Evolutionary conservation across 192 early-diverging fungal species (phyloP).

Genomic region (Gamsiella multidivaricata): DNA sequence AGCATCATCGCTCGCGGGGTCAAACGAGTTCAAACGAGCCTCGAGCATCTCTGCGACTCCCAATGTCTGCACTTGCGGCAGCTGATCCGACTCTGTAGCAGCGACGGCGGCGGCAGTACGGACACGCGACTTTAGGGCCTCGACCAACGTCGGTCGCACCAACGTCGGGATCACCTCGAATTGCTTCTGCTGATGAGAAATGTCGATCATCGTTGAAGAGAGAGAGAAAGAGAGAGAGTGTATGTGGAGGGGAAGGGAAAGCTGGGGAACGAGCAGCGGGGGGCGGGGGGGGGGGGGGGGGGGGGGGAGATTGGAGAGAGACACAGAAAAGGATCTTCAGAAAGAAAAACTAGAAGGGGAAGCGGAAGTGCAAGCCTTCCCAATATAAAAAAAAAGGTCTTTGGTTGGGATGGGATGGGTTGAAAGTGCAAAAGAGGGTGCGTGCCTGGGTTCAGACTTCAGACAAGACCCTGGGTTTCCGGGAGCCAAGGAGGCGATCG

Average conservation of each 20-base stretch:
- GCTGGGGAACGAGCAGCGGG: too few species aligned
- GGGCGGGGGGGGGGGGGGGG: too few species aligned
- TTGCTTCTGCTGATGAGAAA: slow-evolving; percentile 41
- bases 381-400: slow-evolving; percentile 3
- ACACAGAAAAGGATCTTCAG: neutral
- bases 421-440: neutral
- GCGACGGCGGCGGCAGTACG: neutral
- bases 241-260: neutral
- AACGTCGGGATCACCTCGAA: slow-evolving; percentile 41
- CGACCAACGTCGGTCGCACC: slow-evolving; percentile 31
- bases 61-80: slow-evolving; percentile 20
- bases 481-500: slow-evolving; percentile 55
- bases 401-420: too few species aligned
- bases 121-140: slow-evolving; percentile 25
- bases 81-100: neutral
- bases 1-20: slow-evolving; percentile 51
- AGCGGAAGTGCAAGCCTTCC: too few species aligned
- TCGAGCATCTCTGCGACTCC: slow-evolving; percentile 31
- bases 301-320: too few species aligned
- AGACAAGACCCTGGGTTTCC: slow-evolving; percentile 45
- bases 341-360: neutral
- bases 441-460: too few species aligned
- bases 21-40: slow-evolving; percentile 23
- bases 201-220: slow-evolving; percentile 31
- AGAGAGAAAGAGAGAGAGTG: neutral